These are phyloP conservation scores for Leishmania guyanensis DNA, from an alignment of 208 protist species.

Conservation along the genomic window DNA sequence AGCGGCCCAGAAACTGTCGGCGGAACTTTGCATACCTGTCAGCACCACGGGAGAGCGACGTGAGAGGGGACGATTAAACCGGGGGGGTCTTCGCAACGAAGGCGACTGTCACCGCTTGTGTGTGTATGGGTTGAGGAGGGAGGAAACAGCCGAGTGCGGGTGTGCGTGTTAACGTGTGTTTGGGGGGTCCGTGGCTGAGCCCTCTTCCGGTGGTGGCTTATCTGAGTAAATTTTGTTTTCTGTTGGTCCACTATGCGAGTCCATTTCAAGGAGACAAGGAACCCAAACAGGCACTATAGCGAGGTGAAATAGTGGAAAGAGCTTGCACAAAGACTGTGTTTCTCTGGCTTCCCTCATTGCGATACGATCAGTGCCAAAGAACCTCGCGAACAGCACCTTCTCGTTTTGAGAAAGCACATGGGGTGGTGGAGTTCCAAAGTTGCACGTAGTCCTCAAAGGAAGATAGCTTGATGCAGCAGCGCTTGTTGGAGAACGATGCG, in stretches of 20 bases:
- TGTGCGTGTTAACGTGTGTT: background rate
- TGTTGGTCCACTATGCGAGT: background rate
- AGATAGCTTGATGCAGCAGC: background rate
- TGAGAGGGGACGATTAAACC: background rate
- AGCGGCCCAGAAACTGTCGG: slow-evolving; percentile 66
- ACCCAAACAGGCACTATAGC: background rate
- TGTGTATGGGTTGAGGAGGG: background rate
- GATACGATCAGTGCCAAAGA: background rate
- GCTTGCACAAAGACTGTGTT: background rate
- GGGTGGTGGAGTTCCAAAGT: background rate
- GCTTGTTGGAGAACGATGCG: background rate
- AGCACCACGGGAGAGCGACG: background rate
- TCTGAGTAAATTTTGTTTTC: background rate
- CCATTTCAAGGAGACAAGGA: background rate
- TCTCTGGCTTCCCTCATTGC: background rate
- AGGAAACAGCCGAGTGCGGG: background rate
- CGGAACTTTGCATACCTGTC: slow-evolving; percentile 12
- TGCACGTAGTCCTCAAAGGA: background rate
- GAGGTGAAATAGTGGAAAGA: background rate
- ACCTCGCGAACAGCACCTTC: background rate
- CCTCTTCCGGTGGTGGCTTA: background rate
- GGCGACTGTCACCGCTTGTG: background rate
- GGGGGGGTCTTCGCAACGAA: background rate
- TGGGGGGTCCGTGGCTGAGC: background rate
- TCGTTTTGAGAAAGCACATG: background rate